A percentile compares a stretch with the other conserved stretches of the same genome.
These are phyloP conservation scores for Wickerhamiella galacta DNA, from an alignment of 805 yeast genomes.

Conservation along the genomic window DNA sequence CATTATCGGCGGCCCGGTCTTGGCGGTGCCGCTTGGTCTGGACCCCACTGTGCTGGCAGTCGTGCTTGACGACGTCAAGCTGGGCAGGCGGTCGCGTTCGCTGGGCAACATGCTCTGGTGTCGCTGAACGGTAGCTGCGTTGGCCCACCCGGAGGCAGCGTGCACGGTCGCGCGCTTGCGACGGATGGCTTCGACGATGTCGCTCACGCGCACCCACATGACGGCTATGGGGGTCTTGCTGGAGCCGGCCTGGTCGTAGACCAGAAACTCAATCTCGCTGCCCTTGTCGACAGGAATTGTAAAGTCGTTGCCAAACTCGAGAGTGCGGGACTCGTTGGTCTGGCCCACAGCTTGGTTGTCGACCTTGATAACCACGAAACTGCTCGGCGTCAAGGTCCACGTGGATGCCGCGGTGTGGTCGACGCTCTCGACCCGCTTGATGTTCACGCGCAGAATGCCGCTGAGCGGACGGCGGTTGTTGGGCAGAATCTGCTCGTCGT, in stretches of 20 bases:
- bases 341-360: slow-evolving; percentile 82
- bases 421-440: slow-evolving; percentile 68
- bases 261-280: slow-evolving; percentile 76
- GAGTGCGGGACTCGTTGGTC: slow-evolving; percentile 54
- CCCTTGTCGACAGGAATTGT: slow-evolving; percentile 73
- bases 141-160: slow-evolving; percentile 71
- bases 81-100: not conserved
- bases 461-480: slow-evolving; percentile 65
- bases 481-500: slow-evolving; percentile 37
- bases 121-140: slow-evolving; percentile 33
- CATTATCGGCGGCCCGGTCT: not conserved
- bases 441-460: slow-evolving; percentile 60
- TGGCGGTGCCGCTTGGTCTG: not conserved
- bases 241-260: slow-evolving; percentile 62
- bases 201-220: slow-evolving; percentile 79
- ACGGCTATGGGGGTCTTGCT: slow-evolving; percentile 67
- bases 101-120: slow-evolving; percentile 1
- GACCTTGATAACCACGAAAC: slow-evolving; percentile 57
- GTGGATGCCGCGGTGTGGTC: slow-evolving; percentile 83
- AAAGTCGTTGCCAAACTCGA: slow-evolving; percentile 65
- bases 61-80: not conserved
- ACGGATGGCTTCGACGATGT: slow-evolving; percentile 87
- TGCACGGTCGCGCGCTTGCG: slow-evolving; percentile 65
- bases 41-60: not conserved
- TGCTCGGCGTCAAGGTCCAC: slow-evolving; percentile 63